Evolutionary conservation across 108 stramenopile species (phyloP).

Genomic region (Chaetoceros tenuissimus): DNA sequence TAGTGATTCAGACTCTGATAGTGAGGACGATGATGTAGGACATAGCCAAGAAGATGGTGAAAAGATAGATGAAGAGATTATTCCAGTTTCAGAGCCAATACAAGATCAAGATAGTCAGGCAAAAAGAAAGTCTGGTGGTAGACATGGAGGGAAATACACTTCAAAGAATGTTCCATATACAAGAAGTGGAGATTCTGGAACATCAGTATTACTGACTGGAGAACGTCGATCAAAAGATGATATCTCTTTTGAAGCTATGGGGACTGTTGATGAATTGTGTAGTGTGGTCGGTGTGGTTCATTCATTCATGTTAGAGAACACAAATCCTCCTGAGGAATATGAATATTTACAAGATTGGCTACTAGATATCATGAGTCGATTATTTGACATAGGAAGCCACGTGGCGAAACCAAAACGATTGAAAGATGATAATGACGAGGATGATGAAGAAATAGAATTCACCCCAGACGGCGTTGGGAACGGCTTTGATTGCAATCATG

Average conservation of each 20-base stretch:
- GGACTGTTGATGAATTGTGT: constrained; percentile 81
- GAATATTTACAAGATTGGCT: constrained; percentile 44
- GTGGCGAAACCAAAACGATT: constrained; percentile 47
- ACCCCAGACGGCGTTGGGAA: constrained; percentile 42
- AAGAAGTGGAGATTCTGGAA: constrained; percentile 57
- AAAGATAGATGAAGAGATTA: background rate
- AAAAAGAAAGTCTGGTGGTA: constrained; percentile 32
- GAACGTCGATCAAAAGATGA: constrained; percentile 72
- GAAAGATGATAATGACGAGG: constrained; percentile 4
- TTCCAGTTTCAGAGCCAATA: constrained; percentile 2
- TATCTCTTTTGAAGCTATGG: constrained; percentile 68
- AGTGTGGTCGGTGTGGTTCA: constrained; percentile 66
- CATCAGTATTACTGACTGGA: constrained; percentile 63
- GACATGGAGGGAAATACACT: constrained; percentile 40
- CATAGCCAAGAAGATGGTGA: background rate
- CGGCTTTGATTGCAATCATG: constrained; percentile 48
- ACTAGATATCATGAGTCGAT: constrained; percentile 68
- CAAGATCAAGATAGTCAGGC: background rate
- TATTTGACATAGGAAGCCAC: constrained; percentile 79
- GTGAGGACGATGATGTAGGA: background rate
- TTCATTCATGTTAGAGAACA: constrained; percentile 27
- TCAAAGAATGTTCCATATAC: constrained; percentile 86
- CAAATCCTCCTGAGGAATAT: constrained; percentile 17
- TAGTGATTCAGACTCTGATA: background rate
- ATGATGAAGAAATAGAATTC: constrained; percentile 3